Conservation (phyloP, 2,329 filamentous ascomycete genomes). For the Coleophoma crateriformis region DNA sequence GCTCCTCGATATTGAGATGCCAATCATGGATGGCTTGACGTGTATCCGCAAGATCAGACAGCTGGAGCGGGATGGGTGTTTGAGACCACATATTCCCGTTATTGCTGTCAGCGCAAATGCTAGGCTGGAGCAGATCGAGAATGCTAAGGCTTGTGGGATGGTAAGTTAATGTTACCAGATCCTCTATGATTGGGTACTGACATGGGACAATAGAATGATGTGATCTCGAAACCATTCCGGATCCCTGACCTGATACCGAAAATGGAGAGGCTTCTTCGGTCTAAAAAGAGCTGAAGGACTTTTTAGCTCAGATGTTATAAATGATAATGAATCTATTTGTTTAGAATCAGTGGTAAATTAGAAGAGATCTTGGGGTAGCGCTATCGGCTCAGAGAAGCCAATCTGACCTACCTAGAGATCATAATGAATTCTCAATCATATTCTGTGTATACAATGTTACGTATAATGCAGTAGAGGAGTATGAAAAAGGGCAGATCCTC, state of each 20-base stretch:
- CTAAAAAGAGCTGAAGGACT: not conserved
- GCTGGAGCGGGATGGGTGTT: constrained; percentile 27
- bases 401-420: too few relatives aligned
- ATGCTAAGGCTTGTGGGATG: constrained; percentile 42
- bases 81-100: constrained; percentile 44
- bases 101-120: constrained; percentile 43
- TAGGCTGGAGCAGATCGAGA: constrained; percentile 32
- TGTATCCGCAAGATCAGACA: constrained; percentile 34
- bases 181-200: constrained; percentile 5
- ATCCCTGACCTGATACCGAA: constrained; percentile 61
- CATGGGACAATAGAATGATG: constrained; percentile 46
- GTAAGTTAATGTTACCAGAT: constrained; percentile 35
- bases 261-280: constrained; percentile 36
- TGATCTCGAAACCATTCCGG: constrained; percentile 73
- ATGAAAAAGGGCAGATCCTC: too few relatives aligned
- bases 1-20: constrained; percentile 44
- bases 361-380: too few relatives aligned
- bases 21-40: constrained; percentile 40
- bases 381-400: too few relatives aligned
- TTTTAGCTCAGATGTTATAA: too few relatives aligned
- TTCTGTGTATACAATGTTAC: too few relatives aligned
- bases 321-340: too few relatives aligned
- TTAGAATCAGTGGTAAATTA: too few relatives aligned
- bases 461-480: too few relatives aligned
- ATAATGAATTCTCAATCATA: too few relatives aligned